Evolutionary conservation across 2,329 filamentous ascomycete species (phyloP).

Genomic region (Tolypocladium ovalisporum): DNA sequence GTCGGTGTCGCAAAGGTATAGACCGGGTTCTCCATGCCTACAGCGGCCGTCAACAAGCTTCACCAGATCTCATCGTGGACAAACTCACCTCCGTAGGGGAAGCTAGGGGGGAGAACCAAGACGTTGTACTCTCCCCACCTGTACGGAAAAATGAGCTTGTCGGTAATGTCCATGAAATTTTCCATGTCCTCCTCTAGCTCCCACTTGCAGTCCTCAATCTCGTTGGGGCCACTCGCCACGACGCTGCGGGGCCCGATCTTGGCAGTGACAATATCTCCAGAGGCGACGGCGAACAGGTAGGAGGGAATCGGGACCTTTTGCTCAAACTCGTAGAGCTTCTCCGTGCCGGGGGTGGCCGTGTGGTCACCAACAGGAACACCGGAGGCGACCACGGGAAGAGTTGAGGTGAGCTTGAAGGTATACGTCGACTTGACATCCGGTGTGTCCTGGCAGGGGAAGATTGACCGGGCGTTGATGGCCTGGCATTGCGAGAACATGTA

Average conservation of each 20-base stretch:
- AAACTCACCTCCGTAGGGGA: slow-evolving; percentile 66
- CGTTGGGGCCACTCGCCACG: slow-evolving; percentile 81
- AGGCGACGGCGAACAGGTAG: slow-evolving; percentile 89
- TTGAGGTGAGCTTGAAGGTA: slow-evolving; percentile 77
- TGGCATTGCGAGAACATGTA: slow-evolving; percentile 99
- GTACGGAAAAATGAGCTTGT: slow-evolving; percentile 75
- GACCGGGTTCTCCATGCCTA: slow-evolving; percentile 81
- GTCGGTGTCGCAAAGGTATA: slow-evolving; percentile 94
- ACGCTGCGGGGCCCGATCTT: slow-evolving; percentile 75
- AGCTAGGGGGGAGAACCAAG: slow-evolving; percentile 78
- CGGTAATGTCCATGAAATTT: slow-evolving; percentile 79
- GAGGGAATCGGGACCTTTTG: slow-evolving; percentile 88
- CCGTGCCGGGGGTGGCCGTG: slow-evolving; percentile 30
- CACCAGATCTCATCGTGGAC: neutral
- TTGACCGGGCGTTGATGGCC: slow-evolving; percentile 85
- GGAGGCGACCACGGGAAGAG: slow-evolving; percentile 83
- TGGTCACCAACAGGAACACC: slow-evolving; percentile 51
- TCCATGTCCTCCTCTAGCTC: slow-evolving; percentile 88
- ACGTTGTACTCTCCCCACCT: slow-evolving; percentile 95
- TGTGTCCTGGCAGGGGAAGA: slow-evolving; percentile 96
- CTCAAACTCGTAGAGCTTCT: slow-evolving; percentile 71
- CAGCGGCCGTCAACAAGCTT: slow-evolving; percentile 4
- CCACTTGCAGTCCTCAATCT: slow-evolving; percentile 74
- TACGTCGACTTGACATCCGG: slow-evolving; percentile 96
- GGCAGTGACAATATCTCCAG: slow-evolving; percentile 76